Conservation (phyloP, 495 filamentous ascomycete species). For the Podospora tetraspora region DNA sequence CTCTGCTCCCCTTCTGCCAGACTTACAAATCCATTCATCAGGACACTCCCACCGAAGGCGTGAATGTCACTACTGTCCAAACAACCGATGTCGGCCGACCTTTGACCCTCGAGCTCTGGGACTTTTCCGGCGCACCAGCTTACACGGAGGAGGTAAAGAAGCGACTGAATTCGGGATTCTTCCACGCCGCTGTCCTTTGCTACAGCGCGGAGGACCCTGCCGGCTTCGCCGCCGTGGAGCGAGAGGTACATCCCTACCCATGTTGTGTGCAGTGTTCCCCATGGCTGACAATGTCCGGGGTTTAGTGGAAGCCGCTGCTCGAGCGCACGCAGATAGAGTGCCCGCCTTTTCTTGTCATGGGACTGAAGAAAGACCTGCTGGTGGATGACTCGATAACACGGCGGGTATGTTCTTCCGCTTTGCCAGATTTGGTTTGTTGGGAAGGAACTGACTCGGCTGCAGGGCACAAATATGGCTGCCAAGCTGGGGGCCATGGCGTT, state of each 20-base stretch:
- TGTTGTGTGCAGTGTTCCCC: background rate
- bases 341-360: constrained; percentile 22
- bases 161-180: constrained; percentile 18
- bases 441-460: background rate
- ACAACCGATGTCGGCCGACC: background rate
- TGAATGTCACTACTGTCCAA: background rate
- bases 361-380: constrained; percentile 24
- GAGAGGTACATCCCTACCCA: constrained; percentile 9
- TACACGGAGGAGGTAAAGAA: background rate
- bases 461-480: background rate
- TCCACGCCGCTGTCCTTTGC: constrained; percentile 30
- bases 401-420: background rate
- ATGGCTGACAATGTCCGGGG: background rate
- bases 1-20: too few species aligned
- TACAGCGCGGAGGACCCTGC: constrained; percentile 22
- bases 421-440: background rate
- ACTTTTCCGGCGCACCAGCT: constrained; percentile 20
- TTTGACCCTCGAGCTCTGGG: constrained; percentile 26
- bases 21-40: background rate
- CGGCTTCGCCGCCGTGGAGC: constrained; percentile 10
- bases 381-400: background rate
- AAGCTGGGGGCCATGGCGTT: background rate
- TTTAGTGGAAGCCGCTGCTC: constrained; percentile 29
- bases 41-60: background rate
- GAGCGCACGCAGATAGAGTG: constrained; percentile 19